Evolutionary conservation across 306 rosid genomes (phyloP).

Genomic region (Rosa multiflora): DNA sequence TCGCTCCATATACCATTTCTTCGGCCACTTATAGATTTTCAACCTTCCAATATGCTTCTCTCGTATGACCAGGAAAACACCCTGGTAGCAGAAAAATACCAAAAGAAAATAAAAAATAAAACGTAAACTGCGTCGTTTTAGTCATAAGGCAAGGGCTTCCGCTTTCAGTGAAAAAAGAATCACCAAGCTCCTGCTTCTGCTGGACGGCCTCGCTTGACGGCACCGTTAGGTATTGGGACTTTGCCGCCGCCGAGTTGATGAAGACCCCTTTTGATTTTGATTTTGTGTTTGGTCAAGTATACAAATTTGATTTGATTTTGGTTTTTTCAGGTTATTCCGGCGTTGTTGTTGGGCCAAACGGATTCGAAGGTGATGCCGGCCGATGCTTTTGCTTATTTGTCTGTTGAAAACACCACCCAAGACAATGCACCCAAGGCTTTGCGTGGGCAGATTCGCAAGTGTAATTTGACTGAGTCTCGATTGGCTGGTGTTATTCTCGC

Average conservation of each 20-base stretch:
- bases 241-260: slow-evolving; percentile 56
- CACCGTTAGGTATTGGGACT: slow-evolving; percentile 84
- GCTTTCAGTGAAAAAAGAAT: neutral
- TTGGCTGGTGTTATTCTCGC: slow-evolving; percentile 42
- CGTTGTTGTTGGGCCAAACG: slow-evolving; percentile 32
- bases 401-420: slow-evolving; percentile 39
- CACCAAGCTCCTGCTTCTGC: slow-evolving; percentile 40
- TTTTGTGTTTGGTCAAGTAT: neutral
- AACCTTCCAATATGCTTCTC: too few relatives aligned
- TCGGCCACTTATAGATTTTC: too few relatives aligned
- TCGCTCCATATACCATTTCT: too few relatives aligned
- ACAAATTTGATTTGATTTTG: neutral
- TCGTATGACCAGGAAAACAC: too few relatives aligned
- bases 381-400: slow-evolving; percentile 57
- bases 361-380: slow-evolving; percentile 28
- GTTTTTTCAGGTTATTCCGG: slow-evolving; percentile 70
- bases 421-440: slow-evolving; percentile 26
- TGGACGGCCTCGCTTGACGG: slow-evolving; percentile 88
- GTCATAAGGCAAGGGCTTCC: neutral
- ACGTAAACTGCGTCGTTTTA: neutral
- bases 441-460: slow-evolving; percentile 70
- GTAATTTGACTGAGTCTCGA: slow-evolving; percentile 63
- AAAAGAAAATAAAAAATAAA: neutral
- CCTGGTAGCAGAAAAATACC: too few relatives aligned
- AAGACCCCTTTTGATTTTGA: slow-evolving; percentile 28